Percentiles rank a stretch among this genome's conserved stretches.
Conservation (phyloP, 345 rosid genomes). For the Gossypium thurberi region DNA sequence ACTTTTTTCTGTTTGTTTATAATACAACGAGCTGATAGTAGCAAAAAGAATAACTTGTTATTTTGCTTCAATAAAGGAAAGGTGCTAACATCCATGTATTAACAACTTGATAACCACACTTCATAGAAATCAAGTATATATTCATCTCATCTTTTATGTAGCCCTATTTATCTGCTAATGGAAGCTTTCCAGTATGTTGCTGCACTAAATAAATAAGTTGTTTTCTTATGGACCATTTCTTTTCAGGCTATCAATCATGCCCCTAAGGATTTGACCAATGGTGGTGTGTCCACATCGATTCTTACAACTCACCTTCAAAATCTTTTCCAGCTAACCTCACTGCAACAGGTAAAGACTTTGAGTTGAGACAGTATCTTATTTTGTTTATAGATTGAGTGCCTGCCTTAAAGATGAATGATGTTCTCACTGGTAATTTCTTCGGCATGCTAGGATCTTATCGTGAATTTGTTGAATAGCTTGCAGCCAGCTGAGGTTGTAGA, state of each 20-base stretch:
- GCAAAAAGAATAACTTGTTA: not conserved
- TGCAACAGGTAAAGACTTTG: constrained; percentile 63
- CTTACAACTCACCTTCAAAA: constrained; percentile 83
- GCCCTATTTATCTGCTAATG: not conserved
- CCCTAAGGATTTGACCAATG: constrained; percentile 44
- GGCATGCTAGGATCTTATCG: constrained; percentile 62
- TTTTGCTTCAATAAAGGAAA: too few relatives aligned
- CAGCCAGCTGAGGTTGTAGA: constrained; percentile 60
- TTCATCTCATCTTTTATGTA: not conserved
- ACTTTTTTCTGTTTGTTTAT: not conserved
- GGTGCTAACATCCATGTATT: too few relatives aligned
- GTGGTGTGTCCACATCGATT: constrained; percentile 31
- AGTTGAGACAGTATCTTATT: not conserved
- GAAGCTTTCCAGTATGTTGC: not conserved
- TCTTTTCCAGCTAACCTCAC: constrained; percentile 73
- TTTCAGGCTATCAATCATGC: constrained; percentile 54
- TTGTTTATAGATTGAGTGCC: not conserved
- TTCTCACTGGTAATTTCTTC: constrained; percentile 19
- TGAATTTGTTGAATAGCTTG: constrained; percentile 54
- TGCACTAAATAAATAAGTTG: not conserved
- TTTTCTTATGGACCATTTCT: constrained; percentile 5
- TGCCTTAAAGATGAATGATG: not conserved
- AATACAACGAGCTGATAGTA: not conserved
- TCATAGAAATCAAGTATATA: not conserved
- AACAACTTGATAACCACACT: not conserved